These are phyloP conservation scores for Sanghuangporus sanghuang DNA, from an alignment of 1,284 basidiomycete species.

Conservation along the genomic window DNA sequence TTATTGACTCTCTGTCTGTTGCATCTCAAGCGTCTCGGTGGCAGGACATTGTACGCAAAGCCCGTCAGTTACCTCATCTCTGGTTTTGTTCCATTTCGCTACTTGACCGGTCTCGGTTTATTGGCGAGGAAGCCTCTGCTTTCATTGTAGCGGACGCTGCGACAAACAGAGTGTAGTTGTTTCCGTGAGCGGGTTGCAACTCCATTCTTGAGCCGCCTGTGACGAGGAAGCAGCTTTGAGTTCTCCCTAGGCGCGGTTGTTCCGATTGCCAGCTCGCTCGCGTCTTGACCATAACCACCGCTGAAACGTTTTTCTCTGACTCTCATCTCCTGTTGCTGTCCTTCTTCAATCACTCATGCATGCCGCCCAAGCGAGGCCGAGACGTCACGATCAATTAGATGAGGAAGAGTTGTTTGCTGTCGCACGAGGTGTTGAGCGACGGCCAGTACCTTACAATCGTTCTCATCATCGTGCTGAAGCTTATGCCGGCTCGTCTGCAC, in stretches of 20 bases:
- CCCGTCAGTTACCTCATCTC: not conserved
- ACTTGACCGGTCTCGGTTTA: not conserved
- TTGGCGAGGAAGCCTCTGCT: not conserved
- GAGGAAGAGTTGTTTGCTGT: conserved; percentile 44
- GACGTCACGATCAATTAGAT: conserved; percentile 38
- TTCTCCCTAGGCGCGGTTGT: not conserved
- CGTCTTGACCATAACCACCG: conserved; percentile 14
- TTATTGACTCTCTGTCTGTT: not conserved
- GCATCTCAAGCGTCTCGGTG: not conserved
- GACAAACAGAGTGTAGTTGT: not conserved
- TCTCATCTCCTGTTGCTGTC: not conserved
- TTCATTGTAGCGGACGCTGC: not conserved
- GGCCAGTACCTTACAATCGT: conserved; percentile 38
- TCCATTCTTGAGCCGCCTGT: not conserved
- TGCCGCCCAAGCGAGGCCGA: conserved; percentile 40
- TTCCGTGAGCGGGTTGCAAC: not conserved
- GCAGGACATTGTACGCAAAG: not conserved
- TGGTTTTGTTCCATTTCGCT: not conserved
- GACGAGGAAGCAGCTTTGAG: not conserved
- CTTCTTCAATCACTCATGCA: conserved; percentile 36
- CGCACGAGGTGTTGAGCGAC: conserved; percentile 44
- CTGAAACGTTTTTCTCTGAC: conserved; percentile 21
- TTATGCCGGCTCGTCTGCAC: conserved; percentile 41
- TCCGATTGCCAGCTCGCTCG: not conserved
- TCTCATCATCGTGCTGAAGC: conserved; percentile 43